These are phyloP conservation scores for Suhomyces choctaworum DNA, from an alignment of 1,139 yeast species.

Conservation along the genomic window DNA sequence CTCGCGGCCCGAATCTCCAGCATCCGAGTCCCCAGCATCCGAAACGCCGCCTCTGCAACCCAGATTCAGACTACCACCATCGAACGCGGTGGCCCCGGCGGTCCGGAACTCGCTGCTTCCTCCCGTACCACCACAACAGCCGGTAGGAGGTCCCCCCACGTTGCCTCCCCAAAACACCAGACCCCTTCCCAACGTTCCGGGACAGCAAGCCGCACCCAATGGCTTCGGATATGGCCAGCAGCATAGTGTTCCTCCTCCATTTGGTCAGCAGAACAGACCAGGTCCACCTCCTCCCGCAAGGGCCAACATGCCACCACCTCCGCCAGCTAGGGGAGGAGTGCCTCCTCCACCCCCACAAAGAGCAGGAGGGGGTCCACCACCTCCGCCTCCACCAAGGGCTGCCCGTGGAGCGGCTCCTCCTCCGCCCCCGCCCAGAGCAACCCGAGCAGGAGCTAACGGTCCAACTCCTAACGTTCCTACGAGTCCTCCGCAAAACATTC, in stretches of 20 bases:
- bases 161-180: conserved; percentile 8
- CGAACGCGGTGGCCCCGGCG: conserved; percentile 26
- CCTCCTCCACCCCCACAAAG: conserved; percentile 28
- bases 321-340: conserved; percentile 25
- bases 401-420: conserved; percentile 17
- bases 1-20: conserved; percentile 17
- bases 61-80: conserved; percentile 32
- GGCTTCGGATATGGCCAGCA: conserved; percentile 17
- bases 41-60: conserved; percentile 17
- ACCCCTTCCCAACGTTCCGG: conserved; percentile 19
- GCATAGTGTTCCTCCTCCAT: conserved; percentile 11
- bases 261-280: conserved; percentile 3
- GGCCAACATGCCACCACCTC: conserved; percentile 25
- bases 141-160: conserved; percentile 7
- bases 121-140: conserved; percentile 13
- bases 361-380: conserved; percentile 22
- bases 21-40: conserved; percentile 17
- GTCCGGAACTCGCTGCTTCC: conserved; percentile 14
- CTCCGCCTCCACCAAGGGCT: conserved; percentile 31
- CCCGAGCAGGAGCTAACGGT: conserved; percentile 17
- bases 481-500: not conserved
- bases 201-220: conserved; percentile 19
- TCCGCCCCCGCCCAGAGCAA: conserved; percentile 23
- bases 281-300: conserved; percentile 15
- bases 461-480: conserved; percentile 7